A percentile compares a stretch with the other conserved stretches of the same genome.
phyloP scores from a whole-genome alignment of 805 yeast genomes.

The Kurtzmaniella fragi region DNA sequence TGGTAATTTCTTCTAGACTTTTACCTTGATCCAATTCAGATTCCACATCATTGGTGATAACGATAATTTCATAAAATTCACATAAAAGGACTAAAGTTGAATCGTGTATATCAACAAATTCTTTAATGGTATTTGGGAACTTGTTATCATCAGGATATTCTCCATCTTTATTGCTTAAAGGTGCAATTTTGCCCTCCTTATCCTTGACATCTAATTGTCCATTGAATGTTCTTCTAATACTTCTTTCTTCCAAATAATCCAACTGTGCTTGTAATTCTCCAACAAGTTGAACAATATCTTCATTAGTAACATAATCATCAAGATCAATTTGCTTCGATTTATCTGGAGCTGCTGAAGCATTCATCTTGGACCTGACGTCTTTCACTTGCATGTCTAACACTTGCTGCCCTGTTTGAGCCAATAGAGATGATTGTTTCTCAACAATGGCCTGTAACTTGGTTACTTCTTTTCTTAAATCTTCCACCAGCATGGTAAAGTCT shows the following conservation, averaged over 20 bases:
- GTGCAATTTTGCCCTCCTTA: slow-evolving; percentile 45
- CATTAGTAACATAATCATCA: slow-evolving; percentile 67
- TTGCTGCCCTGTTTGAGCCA: slow-evolving; percentile 77
- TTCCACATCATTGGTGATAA: slow-evolving; percentile 31
- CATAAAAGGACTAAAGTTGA: slow-evolving; percentile 49
- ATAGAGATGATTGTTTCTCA: slow-evolving; percentile 57
- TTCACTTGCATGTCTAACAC: slow-evolving; percentile 63
- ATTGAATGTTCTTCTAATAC: slow-evolving; percentile 66
- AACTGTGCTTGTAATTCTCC: slow-evolving; percentile 88
- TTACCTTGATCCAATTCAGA: slow-evolving; percentile 7
- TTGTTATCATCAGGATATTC: slow-evolving; percentile 48
- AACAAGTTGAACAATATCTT: slow-evolving; percentile 80
- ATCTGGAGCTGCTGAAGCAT: slow-evolving; percentile 12
- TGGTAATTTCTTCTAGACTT: slow-evolving; percentile 4
- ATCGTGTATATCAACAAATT: slow-evolving; percentile 45
- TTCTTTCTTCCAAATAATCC: slow-evolving; percentile 71
- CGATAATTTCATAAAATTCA: slow-evolving; percentile 70
- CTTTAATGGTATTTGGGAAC: slow-evolving; percentile 57
- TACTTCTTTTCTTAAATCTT: slow-evolving; percentile 41
- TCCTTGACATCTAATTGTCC: slow-evolving; percentile 39
- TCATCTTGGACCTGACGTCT: slow-evolving; percentile 40
- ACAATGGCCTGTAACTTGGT: slow-evolving; percentile 48
- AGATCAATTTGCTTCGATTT: slow-evolving; percentile 28
- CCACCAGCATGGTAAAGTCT: slow-evolving; percentile 7
- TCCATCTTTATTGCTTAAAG: slow-evolving; percentile 77